Conservation (phyloP, 2,329 filamentous ascomycete genomes). For the Stachybotrys chlorohalonatus region DNA sequence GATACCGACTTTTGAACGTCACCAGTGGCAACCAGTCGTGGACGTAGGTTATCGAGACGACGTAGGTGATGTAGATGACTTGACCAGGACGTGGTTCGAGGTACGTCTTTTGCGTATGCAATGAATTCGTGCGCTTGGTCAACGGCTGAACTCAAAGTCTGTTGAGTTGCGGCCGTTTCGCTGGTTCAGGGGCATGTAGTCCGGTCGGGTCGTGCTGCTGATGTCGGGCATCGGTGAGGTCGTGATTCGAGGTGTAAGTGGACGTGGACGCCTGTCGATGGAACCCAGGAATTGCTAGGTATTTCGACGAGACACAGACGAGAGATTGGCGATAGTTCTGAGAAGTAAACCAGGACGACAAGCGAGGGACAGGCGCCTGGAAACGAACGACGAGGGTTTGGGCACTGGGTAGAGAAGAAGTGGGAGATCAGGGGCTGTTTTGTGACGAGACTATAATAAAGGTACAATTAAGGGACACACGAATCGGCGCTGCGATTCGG, state of each 20-base stretch:
- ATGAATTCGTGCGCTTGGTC: background rate
- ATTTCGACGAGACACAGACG: background rate
- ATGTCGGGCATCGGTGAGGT: background rate
- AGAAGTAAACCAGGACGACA: background rate
- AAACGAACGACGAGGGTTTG: background rate
- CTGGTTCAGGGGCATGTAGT: background rate
- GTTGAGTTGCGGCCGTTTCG: background rate
- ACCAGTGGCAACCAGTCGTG: background rate
- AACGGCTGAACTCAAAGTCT: background rate
- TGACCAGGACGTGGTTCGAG: background rate
- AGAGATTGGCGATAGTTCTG: background rate
- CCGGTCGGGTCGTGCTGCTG: background rate
- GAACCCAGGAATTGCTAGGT: background rate
- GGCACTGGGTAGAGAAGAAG: background rate
- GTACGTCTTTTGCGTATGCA: background rate
- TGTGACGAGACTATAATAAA: background rate
- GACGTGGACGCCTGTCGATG: background rate
- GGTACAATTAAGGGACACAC: background rate
- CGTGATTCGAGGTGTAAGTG: background rate
- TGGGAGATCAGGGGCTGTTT: background rate
- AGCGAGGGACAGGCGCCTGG: background rate
- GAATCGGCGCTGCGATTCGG: background rate
- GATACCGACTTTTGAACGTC: slow-evolving; percentile 6
- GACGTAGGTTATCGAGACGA: background rate
- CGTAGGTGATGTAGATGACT: too few species aligned